Percentiles rank a stretch among this genome's conserved stretches.
phyloP scores from a whole-genome alignment of 768 basidiomycete species.

The Pleurotus pulmonarius region DNA sequence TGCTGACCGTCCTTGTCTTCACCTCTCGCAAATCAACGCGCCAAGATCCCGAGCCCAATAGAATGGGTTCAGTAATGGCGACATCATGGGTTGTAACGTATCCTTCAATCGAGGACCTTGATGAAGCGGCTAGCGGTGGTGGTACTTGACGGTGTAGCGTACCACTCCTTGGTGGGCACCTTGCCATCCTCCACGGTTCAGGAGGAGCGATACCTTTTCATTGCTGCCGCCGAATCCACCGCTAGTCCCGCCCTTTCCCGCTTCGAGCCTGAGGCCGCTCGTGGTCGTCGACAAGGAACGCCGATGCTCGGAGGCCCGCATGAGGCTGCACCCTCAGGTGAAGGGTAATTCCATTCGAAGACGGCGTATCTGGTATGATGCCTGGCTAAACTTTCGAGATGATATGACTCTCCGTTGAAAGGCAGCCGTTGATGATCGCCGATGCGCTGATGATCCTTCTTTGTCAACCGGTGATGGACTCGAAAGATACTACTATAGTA shows the following conservation, averaged over 20 bases:
- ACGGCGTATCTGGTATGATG: too few relatives aligned
- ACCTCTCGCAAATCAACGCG: conserved; percentile 16
- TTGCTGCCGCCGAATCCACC: conserved; percentile 16
- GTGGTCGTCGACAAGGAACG: conserved; percentile 51
- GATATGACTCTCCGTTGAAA: too few relatives aligned
- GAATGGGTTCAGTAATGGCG: conserved; percentile 9
- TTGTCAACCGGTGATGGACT: too few relatives aligned
- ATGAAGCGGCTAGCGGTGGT: too few relatives aligned
- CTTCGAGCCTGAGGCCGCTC: conserved; percentile 22
- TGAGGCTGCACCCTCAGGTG: too few relatives aligned
- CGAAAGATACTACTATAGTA: too few relatives aligned
- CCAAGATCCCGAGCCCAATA: too few relatives aligned
- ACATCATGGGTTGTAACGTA: neutral
- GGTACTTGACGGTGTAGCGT: conserved; percentile 1
- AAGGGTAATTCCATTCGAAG: too few relatives aligned
- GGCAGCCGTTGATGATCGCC: too few relatives aligned
- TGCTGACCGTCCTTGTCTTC: conserved; percentile 8
- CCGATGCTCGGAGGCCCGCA: conserved; percentile 32
- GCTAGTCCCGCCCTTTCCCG: conserved; percentile 12
- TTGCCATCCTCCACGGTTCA: conserved; percentile 28
- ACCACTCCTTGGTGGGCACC: neutral
- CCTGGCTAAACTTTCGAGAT: too few relatives aligned
- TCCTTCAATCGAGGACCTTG: too few relatives aligned
- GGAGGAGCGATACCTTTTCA: conserved; percentile 29
- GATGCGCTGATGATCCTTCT: too few relatives aligned